phyloP scores from a whole-genome alignment of 768 basidiomycete genomes.

The Vararia minispora region DNA sequence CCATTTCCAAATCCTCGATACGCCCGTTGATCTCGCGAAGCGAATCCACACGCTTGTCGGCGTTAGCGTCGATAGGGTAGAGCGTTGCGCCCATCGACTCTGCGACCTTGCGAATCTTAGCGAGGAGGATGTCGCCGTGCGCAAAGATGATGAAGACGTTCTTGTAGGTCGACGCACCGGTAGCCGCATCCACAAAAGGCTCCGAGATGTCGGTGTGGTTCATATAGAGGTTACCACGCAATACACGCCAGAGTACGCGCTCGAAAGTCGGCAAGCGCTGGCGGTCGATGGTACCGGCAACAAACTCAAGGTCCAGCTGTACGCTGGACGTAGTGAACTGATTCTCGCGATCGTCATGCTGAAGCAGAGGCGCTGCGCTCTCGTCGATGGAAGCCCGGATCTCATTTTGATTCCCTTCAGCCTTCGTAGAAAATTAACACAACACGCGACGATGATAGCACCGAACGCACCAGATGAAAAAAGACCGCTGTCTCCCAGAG shows the following conservation, averaged over 20 bases:
- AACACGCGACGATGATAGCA: neutral
- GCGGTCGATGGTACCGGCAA: slow-evolving; percentile 94
- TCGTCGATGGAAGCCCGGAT: slow-evolving; percentile 90
- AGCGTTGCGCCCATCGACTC: slow-evolving; percentile 99
- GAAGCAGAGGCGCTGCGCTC: slow-evolving; percentile 79
- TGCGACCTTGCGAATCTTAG: slow-evolving; percentile 96
- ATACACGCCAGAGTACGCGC: slow-evolving; percentile 94
- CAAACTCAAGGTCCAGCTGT: slow-evolving; percentile 92
- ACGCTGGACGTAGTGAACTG: slow-evolving; percentile 38
- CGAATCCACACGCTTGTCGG: slow-evolving; percentile 84
- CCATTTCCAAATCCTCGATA: slow-evolving; percentile 83
- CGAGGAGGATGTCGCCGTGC: slow-evolving; percentile 82
- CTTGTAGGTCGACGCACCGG: slow-evolving; percentile 81
- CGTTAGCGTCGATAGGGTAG: slow-evolving; percentile 92
- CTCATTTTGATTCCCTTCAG: slow-evolving; percentile 65
- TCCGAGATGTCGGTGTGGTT: slow-evolving; percentile 93
- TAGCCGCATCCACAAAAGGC: slow-evolving; percentile 81
- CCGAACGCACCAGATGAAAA: slow-evolving; percentile 63
- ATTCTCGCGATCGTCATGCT: slow-evolving; percentile 78
- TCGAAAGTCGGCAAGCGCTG: slow-evolving; percentile 88
- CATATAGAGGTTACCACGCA: slow-evolving; percentile 98
- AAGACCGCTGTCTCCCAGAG: slow-evolving; percentile 92
- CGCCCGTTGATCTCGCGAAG: slow-evolving; percentile 81
- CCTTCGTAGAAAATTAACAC: slow-evolving; percentile 30
- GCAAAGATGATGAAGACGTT: slow-evolving; percentile 99